Conservation (phyloP, 1,284 basidiomycete genomes). For the Neonothopanus nambi region DNA sequence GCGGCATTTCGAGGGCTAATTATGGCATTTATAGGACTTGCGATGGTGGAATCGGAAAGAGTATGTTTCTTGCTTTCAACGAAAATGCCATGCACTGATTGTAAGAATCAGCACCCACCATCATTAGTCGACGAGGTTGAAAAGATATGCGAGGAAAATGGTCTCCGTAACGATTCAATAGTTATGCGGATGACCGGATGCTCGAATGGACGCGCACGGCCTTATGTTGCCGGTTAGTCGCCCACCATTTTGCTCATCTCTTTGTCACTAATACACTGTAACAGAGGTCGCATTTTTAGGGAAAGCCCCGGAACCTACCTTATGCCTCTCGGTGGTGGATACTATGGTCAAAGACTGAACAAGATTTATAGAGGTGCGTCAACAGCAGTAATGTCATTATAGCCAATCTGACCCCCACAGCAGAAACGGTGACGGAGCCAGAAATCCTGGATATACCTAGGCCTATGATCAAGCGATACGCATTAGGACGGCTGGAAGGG, state of each 20-base stretch:
- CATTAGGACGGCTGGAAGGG: slow-evolving; percentile 84
- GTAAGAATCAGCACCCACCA: slow-evolving; percentile 76
- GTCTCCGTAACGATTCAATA: slow-evolving; percentile 90
- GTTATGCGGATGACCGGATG: slow-evolving; percentile 99
- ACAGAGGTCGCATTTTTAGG: slow-evolving; percentile 94
- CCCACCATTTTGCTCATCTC: neutral
- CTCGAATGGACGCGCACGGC: slow-evolving; percentile 91
- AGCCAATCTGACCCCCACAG: slow-evolving; percentile 7
- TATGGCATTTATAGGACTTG: slow-evolving; percentile 63
- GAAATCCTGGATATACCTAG: slow-evolving; percentile 90
- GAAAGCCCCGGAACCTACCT: slow-evolving; percentile 93
- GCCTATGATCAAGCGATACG: slow-evolving; percentile 94
- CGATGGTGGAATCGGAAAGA: slow-evolving; percentile 94
- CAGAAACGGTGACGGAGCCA: slow-evolving; percentile 90
- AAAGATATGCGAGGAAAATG: no score
- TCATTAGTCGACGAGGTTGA: slow-evolving; percentile 94
- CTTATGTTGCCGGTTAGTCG: slow-evolving; percentile 82
- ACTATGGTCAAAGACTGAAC: slow-evolving; percentile 90
- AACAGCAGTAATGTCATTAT: no score
- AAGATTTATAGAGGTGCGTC: slow-evolving; percentile 84
- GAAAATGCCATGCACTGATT: slow-evolving; percentile 10
- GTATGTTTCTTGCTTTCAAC: slow-evolving; percentile 39
- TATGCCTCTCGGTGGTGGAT: slow-evolving; percentile 96
- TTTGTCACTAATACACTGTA: neutral
- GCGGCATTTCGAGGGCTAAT: neutral